These are phyloP conservation scores for Komagataella populi DNA, from an alignment of 805 yeast species.

Conservation along the genomic window DNA sequence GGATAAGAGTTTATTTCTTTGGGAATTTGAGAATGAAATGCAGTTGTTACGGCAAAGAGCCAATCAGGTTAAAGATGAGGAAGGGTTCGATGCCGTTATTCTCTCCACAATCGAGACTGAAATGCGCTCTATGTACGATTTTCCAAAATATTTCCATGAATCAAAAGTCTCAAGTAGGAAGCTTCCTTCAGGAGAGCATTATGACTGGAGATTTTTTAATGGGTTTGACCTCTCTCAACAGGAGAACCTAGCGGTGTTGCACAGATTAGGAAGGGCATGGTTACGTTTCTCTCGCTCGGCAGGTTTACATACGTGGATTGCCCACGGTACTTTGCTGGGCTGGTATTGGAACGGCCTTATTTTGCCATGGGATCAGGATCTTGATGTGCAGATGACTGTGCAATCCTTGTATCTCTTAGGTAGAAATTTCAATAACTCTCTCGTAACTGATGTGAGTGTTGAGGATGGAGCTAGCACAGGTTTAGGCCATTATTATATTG, in stretches of 20 bases:
- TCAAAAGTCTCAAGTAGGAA: conserved; percentile 17
- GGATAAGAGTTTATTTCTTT: too few species aligned
- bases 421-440: conserved; percentile 31
- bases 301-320: conserved; percentile 44
- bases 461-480: conserved; percentile 22
- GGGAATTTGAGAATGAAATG: background rate
- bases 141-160: conserved; percentile 22
- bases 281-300: conserved; percentile 29
- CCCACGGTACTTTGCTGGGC: conserved; percentile 52
- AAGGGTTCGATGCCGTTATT: conserved; percentile 3
- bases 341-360: conserved; percentile 52
- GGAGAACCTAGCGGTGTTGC: conserved; percentile 24
- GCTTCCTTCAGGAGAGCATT: conserved; percentile 33
- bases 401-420: conserved; percentile 30
- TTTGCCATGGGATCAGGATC: conserved; percentile 58
- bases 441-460: conserved; percentile 25
- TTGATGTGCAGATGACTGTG: conserved; percentile 52
- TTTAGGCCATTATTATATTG: conserved; percentile 40
- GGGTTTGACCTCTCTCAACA: conserved; percentile 26
- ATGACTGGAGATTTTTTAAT: conserved; percentile 37
- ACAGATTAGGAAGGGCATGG: conserved; percentile 37
- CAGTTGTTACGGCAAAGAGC: background rate
- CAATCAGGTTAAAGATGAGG: conserved; percentile 4
- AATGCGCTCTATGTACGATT: conserved; percentile 1
- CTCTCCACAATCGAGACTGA: conserved; percentile 1